Base-by-base conservation (phyloP, 306 rosid genomes). In the Sophora flavescens region DNA sequence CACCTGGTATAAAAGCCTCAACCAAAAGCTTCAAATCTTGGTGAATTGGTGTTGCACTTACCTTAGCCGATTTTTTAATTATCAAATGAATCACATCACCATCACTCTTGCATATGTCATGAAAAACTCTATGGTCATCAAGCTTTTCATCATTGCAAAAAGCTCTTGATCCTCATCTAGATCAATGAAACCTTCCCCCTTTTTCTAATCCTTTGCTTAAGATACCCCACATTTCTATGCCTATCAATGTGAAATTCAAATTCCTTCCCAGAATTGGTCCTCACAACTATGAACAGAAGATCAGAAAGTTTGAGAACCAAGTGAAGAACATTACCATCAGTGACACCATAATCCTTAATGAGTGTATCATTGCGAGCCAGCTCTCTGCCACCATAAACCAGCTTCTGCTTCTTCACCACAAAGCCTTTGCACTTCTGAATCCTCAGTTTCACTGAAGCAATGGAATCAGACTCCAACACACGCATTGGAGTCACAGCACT, bases 371-470 rank as follows among this genome's bases (percentile, higher is more conserved):
- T 86, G 18, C 90, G 85, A 47, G 92, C 84, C 18, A 90, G 78
- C 58, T 88, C 92, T 63, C 92, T 82, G 53, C 90, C 95, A 44
- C 75, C 73, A 44, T 72, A 90, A 63, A 90, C 92, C 15, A 90
- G 79, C 80, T 84, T 90, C 78, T 90, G 95, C 18, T 88, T 86
- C 88, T 81, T 88, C 54, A 79, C 90, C 5, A 82, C 86, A 38
- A 90, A 86, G n/a, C 95, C 92, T 77, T 83, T 82, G 65, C 82
- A 84, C 3, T 84, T 84, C 57, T 90, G 92, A 76, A 90, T 88
- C 82, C 92, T 86, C 9, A 88, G 80, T 77, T 90, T 90, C 58
- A 90, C 90, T 0, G 87, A 90, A 17, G 92, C 84, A 30, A 90
- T 90, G 17, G 95, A 88, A 77, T 90, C 95, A 6, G 87, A 86